Base-by-base conservation (phyloP, 106 monocot species). In the Alisma plantagoaquatica region DNA sequence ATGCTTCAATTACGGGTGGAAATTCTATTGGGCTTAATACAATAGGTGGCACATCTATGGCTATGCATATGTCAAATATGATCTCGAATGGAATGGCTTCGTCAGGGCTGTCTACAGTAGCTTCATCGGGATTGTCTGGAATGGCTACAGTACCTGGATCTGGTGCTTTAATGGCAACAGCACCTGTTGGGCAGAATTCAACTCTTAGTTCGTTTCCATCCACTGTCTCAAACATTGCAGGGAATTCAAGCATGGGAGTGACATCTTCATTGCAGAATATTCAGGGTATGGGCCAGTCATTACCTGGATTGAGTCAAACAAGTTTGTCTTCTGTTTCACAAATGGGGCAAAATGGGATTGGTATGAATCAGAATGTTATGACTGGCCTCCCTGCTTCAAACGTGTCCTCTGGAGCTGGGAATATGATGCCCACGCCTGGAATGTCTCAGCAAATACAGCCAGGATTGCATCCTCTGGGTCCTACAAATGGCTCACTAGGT, bases 401-500 rank as follows among this genome's bases (percentile, higher is more conserved):
- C 67, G 69, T 89, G 20, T 73, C 81, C 7, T 85, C 98, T 59
- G 85, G 64, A 55, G 35, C 82, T 60, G 82, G 87, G 27, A 74
- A 77, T 12, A 98, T 98, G 98, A 98, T 98, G 44, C 94, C 94
- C 31, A 84, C 94, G 33, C 87, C 88, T 17, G 94, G 94, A 76
- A 68, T 94, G 68, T 54, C 76, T 32, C 90, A 84, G 59, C 96
- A 81, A 57, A 31, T 32, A 29, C 55, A 33, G 19, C 9, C 69
- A 45, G 71, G 65, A 35, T 20, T 79, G 50, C 69, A 81, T 70
- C 65, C 81, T 64, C 70, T 82, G 41, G 78, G 73, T 28, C 55
- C 73, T 53, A 45, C 66, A 27, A 77, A 72, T 69, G 82, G 69
- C 56, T 50, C 79, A 24, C 79, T 32, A 68, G 77, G 24, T 87